A percentile compares a stretch with the other conserved stretches of the same genome.
These are phyloP conservation scores for Rosa chinensis DNA, from an alignment of 306 rosid genomes.

Conservation along the genomic window DNA sequence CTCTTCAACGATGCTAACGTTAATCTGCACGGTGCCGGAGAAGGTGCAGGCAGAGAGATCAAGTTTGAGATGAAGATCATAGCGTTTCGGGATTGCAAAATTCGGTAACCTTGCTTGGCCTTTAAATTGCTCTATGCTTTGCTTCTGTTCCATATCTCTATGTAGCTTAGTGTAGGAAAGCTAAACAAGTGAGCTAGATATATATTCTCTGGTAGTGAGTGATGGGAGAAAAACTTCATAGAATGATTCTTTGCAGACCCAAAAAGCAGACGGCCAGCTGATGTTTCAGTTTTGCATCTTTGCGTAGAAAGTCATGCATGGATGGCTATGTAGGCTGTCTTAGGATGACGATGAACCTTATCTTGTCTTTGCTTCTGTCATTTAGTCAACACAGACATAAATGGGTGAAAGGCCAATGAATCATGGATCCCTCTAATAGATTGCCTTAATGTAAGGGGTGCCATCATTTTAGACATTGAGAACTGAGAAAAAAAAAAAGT, in stretches of 20 bases:
- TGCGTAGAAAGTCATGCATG: neutral
- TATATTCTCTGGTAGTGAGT: neutral
- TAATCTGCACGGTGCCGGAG: conserved; percentile 42
- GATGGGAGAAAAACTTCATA: neutral
- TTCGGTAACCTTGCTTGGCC: conserved; percentile 54
- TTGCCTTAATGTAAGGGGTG: neutral
- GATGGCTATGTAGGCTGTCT: neutral
- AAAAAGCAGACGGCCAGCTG: no score
- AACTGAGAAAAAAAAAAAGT: neutral
- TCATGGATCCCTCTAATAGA: neutral
- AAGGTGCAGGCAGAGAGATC: conserved; percentile 51
- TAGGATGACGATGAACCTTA: neutral
- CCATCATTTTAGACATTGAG: neutral
- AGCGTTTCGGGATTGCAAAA: conserved; percentile 47
- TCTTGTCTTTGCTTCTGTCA: neutral
- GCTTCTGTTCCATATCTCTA: conserved; percentile 40
- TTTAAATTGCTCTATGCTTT: conserved; percentile 46
- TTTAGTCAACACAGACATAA: neutral
- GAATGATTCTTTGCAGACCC: neutral
- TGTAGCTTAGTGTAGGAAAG: neutral
- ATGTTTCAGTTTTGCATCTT: neutral
- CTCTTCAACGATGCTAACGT: conserved; percentile 30
- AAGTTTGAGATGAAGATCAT: conserved; percentile 54
- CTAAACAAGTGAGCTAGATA: neutral
- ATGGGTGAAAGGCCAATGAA: neutral